A percentile compares a stretch with the other conserved stretches of the same genome.
These are phyloP conservation scores for Aspergillus terreus DNA, from an alignment of 2,329 filamentous ascomycete genomes.

Conservation along the genomic window DNA sequence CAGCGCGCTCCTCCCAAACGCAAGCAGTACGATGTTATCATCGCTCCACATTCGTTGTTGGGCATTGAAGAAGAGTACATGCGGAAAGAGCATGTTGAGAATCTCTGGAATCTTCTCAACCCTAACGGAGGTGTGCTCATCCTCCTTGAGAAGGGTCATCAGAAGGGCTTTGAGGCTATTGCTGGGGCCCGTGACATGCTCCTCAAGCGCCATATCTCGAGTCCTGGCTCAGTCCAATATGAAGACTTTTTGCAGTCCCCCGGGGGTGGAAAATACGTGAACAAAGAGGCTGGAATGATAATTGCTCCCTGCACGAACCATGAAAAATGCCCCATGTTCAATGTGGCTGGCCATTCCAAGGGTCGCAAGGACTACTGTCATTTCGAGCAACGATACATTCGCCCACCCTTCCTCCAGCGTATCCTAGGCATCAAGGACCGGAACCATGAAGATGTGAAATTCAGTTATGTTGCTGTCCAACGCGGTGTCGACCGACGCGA, in stretches of 20 bases:
- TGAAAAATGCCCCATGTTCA: constrained; percentile 82
- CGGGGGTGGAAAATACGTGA: constrained; percentile 21
- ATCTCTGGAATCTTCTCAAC: constrained; percentile 82
- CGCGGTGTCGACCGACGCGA: constrained; percentile 64
- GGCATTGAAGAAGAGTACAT: constrained; percentile 70
- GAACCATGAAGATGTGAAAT: constrained; percentile 88
- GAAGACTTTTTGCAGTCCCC: constrained; percentile 35
- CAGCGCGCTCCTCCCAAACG: constrained; percentile 52
- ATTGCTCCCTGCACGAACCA: constrained; percentile 79
- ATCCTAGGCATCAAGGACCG: constrained; percentile 63
- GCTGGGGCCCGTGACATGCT: constrained; percentile 78
- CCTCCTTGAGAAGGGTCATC: constrained; percentile 84
- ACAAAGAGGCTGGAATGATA: constrained; percentile 61
- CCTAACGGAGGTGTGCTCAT: constrained; percentile 82
- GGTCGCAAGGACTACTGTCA: constrained; percentile 88
- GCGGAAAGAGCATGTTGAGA: constrained; percentile 76
- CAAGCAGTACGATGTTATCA: constrained; percentile 84
- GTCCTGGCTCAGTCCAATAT: constrained; percentile 50
- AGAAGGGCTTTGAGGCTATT: constrained; percentile 87
- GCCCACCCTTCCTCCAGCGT: constrained; percentile 75
- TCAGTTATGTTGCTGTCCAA: constrained; percentile 83
- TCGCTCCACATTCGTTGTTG: constrained; percentile 81
- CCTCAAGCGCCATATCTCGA: constrained; percentile 67
- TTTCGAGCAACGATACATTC: constrained; percentile 83
- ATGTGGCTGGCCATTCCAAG: constrained; percentile 61